Evolutionary conservation across 352 stramenopile species (phyloP).

Genomic region (Pythium sukuiense): DNA sequence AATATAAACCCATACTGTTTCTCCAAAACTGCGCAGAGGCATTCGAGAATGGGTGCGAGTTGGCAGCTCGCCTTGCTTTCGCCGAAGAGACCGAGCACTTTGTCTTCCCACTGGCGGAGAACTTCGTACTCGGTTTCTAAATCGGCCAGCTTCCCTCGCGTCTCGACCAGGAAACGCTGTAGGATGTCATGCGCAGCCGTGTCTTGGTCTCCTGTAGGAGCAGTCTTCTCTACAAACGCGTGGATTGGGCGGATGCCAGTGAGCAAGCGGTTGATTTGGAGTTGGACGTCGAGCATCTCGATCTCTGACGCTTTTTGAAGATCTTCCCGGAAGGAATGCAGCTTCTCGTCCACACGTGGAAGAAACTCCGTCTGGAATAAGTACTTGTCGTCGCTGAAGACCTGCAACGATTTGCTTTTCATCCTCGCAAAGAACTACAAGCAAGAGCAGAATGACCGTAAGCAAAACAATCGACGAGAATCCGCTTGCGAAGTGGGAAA

Average conservation of each 20-base stretch:
- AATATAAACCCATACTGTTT: slow-evolving; percentile 21
- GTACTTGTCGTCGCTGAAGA: slow-evolving; percentile 30
- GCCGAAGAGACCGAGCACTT: slow-evolving; percentile 59
- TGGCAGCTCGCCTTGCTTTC: slow-evolving; percentile 69
- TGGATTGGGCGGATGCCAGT: slow-evolving; percentile 44
- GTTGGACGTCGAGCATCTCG: slow-evolving; percentile 62
- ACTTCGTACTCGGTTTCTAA: slow-evolving; percentile 65
- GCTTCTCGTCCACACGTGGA: slow-evolving; percentile 47
- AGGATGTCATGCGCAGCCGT: slow-evolving; percentile 44
- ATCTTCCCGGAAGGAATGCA: slow-evolving; percentile 56
- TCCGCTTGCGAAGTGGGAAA: background rate
- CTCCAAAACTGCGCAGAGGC: slow-evolving; percentile 35
- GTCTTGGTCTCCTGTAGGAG: slow-evolving; percentile 33
- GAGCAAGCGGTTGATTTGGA: slow-evolving; percentile 61
- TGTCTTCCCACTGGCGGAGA: slow-evolving; percentile 62
- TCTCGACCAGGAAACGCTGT: slow-evolving; percentile 51
- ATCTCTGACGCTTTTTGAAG: slow-evolving; percentile 49
- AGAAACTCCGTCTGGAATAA: slow-evolving; percentile 43
- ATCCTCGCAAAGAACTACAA: slow-evolving; percentile 52
- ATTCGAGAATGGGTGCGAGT: slow-evolving; percentile 49
- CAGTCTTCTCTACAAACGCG: slow-evolving; percentile 45
- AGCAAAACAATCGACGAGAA: background rate
- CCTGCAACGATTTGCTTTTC: slow-evolving; percentile 35
- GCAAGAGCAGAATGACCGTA: background rate
- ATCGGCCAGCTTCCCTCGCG: slow-evolving; percentile 33